Evolutionary conservation across 2,329 filamentous ascomycete genomes (phyloP).

Genomic region (Emmonsiellopsis sp.): DNA sequence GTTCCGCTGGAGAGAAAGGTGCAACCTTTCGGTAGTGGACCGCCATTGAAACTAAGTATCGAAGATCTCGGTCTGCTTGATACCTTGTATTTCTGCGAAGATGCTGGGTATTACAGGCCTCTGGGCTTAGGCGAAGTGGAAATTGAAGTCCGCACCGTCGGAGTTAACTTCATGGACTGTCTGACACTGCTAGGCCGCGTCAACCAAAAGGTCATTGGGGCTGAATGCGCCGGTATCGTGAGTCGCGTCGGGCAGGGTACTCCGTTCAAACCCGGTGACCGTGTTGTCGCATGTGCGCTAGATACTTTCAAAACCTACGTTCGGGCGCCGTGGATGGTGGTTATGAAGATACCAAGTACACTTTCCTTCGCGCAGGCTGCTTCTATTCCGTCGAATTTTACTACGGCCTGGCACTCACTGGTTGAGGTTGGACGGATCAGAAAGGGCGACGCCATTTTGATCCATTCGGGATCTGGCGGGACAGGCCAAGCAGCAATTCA

Average conservation of each 20-base stretch:
- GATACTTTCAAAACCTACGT: slow-evolving; percentile 14
- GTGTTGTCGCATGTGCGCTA: slow-evolving; percentile 26
- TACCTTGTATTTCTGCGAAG: slow-evolving; percentile 9
- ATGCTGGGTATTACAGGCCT: neutral
- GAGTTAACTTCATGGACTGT: slow-evolving; percentile 17
- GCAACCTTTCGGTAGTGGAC: neutral
- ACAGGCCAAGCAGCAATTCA: slow-evolving; percentile 16
- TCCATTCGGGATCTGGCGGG: slow-evolving; percentile 19
- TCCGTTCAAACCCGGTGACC: slow-evolving; percentile 20
- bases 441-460: slow-evolving; percentile 18
- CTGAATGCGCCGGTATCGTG: slow-evolving; percentile 13
- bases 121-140: slow-evolving; percentile 8
- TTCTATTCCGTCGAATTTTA: slow-evolving; percentile 7
- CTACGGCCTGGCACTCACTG: slow-evolving; percentile 15
- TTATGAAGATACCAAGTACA: slow-evolving; percentile 26
- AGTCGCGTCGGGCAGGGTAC: slow-evolving; percentile 8
- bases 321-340: slow-evolving; percentile 16
- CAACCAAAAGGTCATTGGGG: slow-evolving; percentile 8
- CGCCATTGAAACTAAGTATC: slow-evolving; percentile 7
- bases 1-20: neutral
- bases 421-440: slow-evolving; percentile 16
- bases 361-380: slow-evolving; percentile 26
- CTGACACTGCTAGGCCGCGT: slow-evolving; percentile 10
- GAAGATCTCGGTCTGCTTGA: slow-evolving; percentile 10
- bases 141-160: slow-evolving; percentile 16